Conservation (phyloP, 768 basidiomycete species). For the Podaxis sp. region DNA sequence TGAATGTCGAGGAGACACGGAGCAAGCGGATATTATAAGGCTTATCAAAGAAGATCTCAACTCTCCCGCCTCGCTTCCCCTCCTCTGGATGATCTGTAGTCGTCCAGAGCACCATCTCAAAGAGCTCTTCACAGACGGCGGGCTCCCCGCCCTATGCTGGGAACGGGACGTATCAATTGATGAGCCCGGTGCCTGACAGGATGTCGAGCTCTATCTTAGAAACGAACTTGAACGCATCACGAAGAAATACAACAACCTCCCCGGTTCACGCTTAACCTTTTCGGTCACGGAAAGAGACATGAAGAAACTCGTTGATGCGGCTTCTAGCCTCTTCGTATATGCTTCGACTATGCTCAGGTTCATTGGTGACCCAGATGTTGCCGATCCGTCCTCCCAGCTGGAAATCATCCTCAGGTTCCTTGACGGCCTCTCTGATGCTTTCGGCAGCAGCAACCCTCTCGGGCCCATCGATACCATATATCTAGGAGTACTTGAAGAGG, state of each 20-base stretch:
- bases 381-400: not conserved
- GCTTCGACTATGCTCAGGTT: slow-evolving; percentile 13
- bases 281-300: too few species aligned
- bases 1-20: slow-evolving; percentile 12
- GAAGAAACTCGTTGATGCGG: slow-evolving; percentile 2
- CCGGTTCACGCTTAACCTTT: not conserved
- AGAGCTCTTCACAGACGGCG: not conserved
- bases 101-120: slow-evolving; percentile 13
- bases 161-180: not conserved
- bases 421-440: not conserved
- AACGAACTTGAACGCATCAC: not conserved
- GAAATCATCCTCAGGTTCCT: not conserved
- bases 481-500: not conserved
- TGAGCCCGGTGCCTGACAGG: not conserved
- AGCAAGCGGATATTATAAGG: slow-evolving; percentile 10
- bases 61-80: not conserved
- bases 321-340: slow-evolving; percentile 17
- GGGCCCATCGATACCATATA: not conserved
- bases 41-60: not conserved
- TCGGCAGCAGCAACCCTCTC: not conserved
- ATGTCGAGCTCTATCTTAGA: not conserved
- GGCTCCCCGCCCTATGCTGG: not conserved
- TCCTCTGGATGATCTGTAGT: slow-evolving; percentile 13
- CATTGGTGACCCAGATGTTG: slow-evolving; percentile 13
- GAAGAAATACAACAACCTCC: slow-evolving; percentile 3